These are phyloP conservation scores for Crepidotus variabilis DNA, from an alignment of 768 basidiomycete species.

Conservation along the genomic window DNA sequence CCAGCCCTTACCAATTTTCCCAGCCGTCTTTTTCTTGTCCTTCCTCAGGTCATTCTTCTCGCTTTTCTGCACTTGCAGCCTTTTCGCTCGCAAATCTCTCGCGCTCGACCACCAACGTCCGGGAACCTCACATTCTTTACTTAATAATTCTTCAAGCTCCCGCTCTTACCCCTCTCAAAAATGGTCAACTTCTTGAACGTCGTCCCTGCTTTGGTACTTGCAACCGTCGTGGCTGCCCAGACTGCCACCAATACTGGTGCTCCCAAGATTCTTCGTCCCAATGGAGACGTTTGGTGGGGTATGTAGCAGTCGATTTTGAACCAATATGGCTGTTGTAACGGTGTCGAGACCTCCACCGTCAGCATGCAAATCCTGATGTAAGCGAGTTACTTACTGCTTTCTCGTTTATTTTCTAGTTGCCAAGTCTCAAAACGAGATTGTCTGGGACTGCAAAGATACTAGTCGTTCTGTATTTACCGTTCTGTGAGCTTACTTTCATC, in stretches of 20 bases:
- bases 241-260: conserved; percentile 38
- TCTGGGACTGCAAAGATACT: conserved; percentile 52
- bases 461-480: conserved; percentile 42
- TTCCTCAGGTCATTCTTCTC: too few species aligned
- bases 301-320: conserved; percentile 21
- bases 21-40: too few species aligned
- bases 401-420: conserved; percentile 40
- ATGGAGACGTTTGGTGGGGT: conserved; percentile 53
- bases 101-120: background rate
- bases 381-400: too few species aligned
- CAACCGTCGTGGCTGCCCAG: conserved; percentile 33
- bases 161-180: background rate
- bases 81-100: too few species aligned
- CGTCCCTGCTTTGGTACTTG: conserved; percentile 20
- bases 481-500: conserved; percentile 38
- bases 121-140: conserved; percentile 5
- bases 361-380: too few species aligned
- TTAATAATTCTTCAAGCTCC: background rate
- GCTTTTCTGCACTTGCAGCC: too few species aligned
- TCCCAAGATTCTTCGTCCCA: conserved; percentile 33
- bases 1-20: too few species aligned
- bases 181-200: conserved; percentile 7
- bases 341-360: too few species aligned
- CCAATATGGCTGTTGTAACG: too few species aligned
- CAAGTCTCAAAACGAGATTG: conserved; percentile 49